Percentiles rank a stretch among this genome's conserved stretches.
These are phyloP conservation scores for Knoxdaviesia proteae DNA, from an alignment of 2,329 filamentous ascomycete species.

Conservation along the genomic window DNA sequence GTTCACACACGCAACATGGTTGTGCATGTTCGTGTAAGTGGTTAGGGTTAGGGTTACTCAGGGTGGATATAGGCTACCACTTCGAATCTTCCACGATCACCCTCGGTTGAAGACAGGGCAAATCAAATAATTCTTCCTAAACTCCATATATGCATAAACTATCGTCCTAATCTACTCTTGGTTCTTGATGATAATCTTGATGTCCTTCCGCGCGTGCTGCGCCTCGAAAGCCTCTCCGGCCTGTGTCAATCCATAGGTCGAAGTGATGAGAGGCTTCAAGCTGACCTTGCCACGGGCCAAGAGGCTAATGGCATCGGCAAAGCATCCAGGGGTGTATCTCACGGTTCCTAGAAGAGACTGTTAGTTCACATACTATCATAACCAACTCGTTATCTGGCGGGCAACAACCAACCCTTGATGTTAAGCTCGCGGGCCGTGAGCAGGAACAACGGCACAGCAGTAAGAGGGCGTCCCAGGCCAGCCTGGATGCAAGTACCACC, in stretches of 20 bases:
- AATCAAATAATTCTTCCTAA: too few species aligned
- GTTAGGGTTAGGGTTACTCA: too few species aligned
- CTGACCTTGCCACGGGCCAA: conserved; percentile 7
- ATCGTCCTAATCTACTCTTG: conserved; percentile 5
- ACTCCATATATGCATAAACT: too few species aligned
- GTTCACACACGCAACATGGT: too few species aligned
- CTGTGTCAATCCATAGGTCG: conserved; percentile 7
- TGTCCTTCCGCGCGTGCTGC: conserved; percentile 7
- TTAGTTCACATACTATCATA: neutral
- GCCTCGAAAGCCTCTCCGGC: conserved; percentile 7
- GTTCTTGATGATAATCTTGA: conserved; percentile 9
- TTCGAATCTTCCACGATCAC: too few species aligned
- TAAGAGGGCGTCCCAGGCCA: conserved; percentile 7
- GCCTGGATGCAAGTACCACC: conserved; percentile 9
- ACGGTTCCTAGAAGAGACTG: conserved; percentile 6
- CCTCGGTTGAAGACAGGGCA: too few species aligned
- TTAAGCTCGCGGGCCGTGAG: conserved; percentile 9
- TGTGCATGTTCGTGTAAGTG: too few species aligned
- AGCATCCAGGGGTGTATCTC: conserved; percentile 10
- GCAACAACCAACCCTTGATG: conserved; percentile 6
- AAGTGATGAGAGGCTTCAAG: conserved; percentile 9
- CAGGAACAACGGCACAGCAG: conserved; percentile 7
- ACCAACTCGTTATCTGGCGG: neutral
- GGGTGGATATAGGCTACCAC: too few species aligned
- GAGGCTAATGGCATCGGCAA: conserved; percentile 8